Base-by-base conservation (phyloP, 2,329 filamentous ascomycete species). In the Penicillium sp. region DNA sequence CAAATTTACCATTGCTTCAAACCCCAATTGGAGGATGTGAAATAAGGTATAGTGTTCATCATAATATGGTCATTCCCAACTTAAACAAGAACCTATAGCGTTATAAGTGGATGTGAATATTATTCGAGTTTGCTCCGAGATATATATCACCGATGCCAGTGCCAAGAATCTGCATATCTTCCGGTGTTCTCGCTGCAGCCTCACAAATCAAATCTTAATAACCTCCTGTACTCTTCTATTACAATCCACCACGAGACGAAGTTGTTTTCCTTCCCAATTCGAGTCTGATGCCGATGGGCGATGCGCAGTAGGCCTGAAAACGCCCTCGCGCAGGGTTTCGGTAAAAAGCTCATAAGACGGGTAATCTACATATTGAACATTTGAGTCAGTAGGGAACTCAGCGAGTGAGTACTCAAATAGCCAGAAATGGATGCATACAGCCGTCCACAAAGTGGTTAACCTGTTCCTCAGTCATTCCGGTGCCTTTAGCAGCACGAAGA, bases 381-480 rank as follows among this genome's bases (percentile, higher is more conserved):
- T 13, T 9, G 27, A 16, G 47, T 49, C 38, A 49, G 47, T 49
- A 34, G 26, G 16, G 26, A 18, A 7, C 44, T 16, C 10, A 7
- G 6, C 23, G 16, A 16, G n/a, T 44, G 16, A 51, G 53, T 38
- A 56, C 48, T 14, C 32, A 9, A 8, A 23, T 35, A n/a, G 3
- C 4, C 23, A 1, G 27, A 11, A 14, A 23, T 35, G 13, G n/a
- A 42, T 55, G 72, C 79, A 60, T 67, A 82, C 79, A 85, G 59
- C 84, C 84, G 67, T 87, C 81, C 14, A 90, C 89, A 70, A 96
- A 96, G 43, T 81, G 78, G 53, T 84, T 78, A 40, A 96, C 90
- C 70, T 93, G 83, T 52, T 90, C 87, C 62, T 90, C 86, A 1
- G 84, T 88, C 92, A 96, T 96, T 29, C 90, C 91, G 0, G 79